Evolutionary conservation across 106 monocot species (phyloP).

Genomic region (Allium fistulosum): DNA sequence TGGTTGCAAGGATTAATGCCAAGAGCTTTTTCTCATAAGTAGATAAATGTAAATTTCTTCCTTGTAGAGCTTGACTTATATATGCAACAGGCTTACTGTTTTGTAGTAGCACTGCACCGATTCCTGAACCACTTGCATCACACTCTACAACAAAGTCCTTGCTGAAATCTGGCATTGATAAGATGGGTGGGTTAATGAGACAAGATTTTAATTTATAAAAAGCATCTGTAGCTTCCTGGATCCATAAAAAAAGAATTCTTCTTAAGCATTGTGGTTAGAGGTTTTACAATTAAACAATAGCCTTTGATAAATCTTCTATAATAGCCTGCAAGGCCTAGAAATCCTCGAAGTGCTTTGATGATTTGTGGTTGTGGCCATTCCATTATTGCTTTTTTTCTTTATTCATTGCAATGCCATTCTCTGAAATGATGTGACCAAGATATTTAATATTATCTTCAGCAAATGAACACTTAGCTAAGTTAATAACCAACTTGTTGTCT

Average conservation of each 20-base stretch:
- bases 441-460: background rate
- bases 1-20: too few species aligned
- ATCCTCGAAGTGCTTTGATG: background rate
- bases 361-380: background rate
- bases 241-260: background rate
- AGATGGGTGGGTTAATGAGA: background rate
- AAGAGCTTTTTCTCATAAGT: too few species aligned
- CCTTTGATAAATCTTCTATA: background rate
- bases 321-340: background rate
- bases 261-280: too few species aligned
- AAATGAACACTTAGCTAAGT: background rate
- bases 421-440: too few species aligned
- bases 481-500: background rate
- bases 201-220: too few species aligned
- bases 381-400: background rate
- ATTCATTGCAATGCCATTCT: too few species aligned
- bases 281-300: background rate
- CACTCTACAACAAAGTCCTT: background rate
- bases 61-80: too few species aligned
- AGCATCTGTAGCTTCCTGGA: background rate
- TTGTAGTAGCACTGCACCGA: too few species aligned
- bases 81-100: too few species aligned
- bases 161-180: background rate
- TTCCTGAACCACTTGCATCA: background rate
- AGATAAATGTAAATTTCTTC: too few species aligned